A percentile compares a stretch with the other conserved stretches of the same genome.
Evolutionary conservation across 2,329 filamentous ascomycete genomes (phyloP).

Genomic region (Claviceps purpurea): DNA sequence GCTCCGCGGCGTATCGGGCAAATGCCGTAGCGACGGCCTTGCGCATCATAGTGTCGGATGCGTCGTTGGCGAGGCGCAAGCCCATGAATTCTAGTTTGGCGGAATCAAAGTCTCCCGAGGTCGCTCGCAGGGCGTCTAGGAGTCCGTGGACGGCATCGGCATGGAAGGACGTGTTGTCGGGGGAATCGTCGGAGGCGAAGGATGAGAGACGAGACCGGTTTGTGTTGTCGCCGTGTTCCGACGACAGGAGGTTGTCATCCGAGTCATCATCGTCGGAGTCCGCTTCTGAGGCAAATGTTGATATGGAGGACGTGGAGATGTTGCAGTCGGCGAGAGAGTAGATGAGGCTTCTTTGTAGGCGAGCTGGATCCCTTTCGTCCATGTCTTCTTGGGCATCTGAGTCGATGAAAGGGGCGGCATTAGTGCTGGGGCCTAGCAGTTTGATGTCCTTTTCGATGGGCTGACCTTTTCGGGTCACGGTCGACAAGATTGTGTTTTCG

Average conservation of each 20-base stretch:
- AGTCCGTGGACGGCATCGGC: conserved; percentile 75
- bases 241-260: conserved; percentile 45
- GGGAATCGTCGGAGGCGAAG: conserved; percentile 60
- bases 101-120: conserved; percentile 64
- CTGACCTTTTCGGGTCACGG: conserved; percentile 23
- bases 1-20: conserved; percentile 63
- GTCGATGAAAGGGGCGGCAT: conserved; percentile 34
- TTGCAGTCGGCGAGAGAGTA: conserved; percentile 40
- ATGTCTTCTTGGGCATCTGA: conserved; percentile 32
- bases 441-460: conserved; percentile 26
- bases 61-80: conserved; percentile 80
- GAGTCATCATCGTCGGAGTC: conserved; percentile 49
- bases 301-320: conserved; percentile 41
- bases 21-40: conserved; percentile 77
- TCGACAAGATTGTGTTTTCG: conserved; percentile 20
- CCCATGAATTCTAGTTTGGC: conserved; percentile 84
- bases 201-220: conserved; percentile 55
- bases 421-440: conserved; percentile 36
- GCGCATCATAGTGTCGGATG: conserved; percentile 78
- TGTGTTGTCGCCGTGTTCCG: conserved; percentile 20
- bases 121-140: conserved; percentile 69
- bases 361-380: conserved; percentile 35
- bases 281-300: conserved; percentile 49
- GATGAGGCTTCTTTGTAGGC: conserved; percentile 41
- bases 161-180: conserved; percentile 52